Conservation (phyloP, 2,329 filamentous ascomycete species). For the Aspergillus ustus region DNA sequence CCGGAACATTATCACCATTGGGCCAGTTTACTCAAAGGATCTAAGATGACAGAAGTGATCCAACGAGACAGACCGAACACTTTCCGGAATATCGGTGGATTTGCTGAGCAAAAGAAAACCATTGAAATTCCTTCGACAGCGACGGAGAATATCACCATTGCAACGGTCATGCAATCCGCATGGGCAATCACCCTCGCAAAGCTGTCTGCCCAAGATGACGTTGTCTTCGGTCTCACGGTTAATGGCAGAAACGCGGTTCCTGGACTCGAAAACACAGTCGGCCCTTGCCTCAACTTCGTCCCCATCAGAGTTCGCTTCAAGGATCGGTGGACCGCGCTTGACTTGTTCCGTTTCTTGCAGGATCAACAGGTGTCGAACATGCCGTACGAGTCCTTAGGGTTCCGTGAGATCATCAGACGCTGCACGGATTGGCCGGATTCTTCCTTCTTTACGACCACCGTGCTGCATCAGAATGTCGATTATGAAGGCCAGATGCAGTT, state of each 20-base stretch:
- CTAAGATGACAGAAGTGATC: conserved; percentile 53
- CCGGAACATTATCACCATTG: conserved; percentile 63
- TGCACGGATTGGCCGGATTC: conserved; percentile 49
- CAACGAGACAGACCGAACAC: conserved; percentile 38
- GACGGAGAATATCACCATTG: conserved; percentile 62
- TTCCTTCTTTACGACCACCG: conserved; percentile 46
- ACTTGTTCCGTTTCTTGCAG: conserved; percentile 60
- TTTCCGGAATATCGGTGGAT: conserved; percentile 42
- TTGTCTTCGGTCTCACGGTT: conserved; percentile 70
- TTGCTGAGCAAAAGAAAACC: conserved; percentile 40
- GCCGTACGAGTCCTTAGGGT: conserved; percentile 59
- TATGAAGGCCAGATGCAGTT: conserved; percentile 43
- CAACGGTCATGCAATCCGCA: conserved; percentile 68
- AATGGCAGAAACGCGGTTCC: conserved; percentile 65
- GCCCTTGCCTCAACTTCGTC: conserved; percentile 70
- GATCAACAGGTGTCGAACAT: conserved; percentile 62
- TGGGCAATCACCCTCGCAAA: conserved; percentile 68
- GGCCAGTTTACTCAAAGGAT: conserved; percentile 61
- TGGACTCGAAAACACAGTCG: conserved; percentile 61
- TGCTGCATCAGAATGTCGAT: conserved; percentile 46
- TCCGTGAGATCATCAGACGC: conserved; percentile 57
- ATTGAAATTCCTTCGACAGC: conserved; percentile 50
- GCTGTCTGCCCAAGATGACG: conserved; percentile 57
- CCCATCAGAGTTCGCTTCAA: conserved; percentile 65
- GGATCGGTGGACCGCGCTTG: conserved; percentile 54